phyloP scores from a whole-genome alignment of 495 filamentous ascomycete genomes.

The Aspergillus conjunctus region DNA sequence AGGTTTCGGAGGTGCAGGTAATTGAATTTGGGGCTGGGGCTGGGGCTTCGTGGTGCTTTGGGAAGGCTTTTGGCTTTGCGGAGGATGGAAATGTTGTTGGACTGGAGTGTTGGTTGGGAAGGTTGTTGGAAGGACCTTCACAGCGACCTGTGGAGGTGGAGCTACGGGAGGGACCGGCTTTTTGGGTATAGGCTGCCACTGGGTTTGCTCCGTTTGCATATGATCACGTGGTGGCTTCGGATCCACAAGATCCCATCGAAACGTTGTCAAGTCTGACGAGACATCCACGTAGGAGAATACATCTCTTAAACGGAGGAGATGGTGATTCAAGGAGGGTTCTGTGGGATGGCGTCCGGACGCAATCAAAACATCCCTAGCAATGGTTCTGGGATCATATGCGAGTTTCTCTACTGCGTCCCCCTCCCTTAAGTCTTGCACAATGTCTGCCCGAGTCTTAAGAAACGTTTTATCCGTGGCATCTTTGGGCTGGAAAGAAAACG shows the following conservation, averaged over 20 bases:
- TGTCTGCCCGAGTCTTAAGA: constrained; percentile 29
- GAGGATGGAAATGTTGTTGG: not conserved
- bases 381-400: constrained; percentile 61
- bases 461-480: constrained; percentile 13
- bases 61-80: not conserved
- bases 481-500: constrained; percentile 18
- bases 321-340: constrained; percentile 58
- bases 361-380: constrained; percentile 67
- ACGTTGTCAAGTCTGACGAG: constrained; percentile 58
- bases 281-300: constrained; percentile 43
- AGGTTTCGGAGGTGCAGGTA: too few species aligned
- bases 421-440: constrained; percentile 48
- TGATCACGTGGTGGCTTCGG: constrained; percentile 21
- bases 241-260: constrained; percentile 71
- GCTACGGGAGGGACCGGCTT: constrained; percentile 1
- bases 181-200: not conserved
- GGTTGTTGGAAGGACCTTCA: not conserved
- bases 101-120: not conserved
- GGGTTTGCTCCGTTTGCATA: not conserved
- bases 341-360: constrained; percentile 61
- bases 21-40: not conserved
- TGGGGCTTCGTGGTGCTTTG: constrained; percentile 2
- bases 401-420: constrained; percentile 47
- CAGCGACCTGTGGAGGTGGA: constrained; percentile 10
- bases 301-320: constrained; percentile 52